A percentile compares a stretch with the other conserved stretches of the same genome.
Evolutionary conservation across 176 grass and related monocot species (phyloP).

Genomic region (Bonia amplexicaulis): DNA sequence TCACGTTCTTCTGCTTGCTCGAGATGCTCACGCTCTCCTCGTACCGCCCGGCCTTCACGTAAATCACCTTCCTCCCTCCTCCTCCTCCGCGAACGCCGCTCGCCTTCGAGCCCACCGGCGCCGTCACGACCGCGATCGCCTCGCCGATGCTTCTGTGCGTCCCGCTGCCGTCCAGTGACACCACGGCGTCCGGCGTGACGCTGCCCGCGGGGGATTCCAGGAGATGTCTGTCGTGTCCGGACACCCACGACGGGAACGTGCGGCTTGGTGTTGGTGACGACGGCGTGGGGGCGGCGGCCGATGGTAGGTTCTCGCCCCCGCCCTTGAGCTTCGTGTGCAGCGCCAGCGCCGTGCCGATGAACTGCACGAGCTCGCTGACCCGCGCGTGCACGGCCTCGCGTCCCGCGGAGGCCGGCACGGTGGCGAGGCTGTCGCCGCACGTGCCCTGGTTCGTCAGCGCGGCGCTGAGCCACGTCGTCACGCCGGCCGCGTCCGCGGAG

Average conservation of each 20-base stretch:
- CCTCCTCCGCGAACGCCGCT: not conserved
- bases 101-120: not conserved
- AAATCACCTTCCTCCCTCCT: conserved; percentile 59
- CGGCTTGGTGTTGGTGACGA: not conserved
- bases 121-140: conserved; percentile 54
- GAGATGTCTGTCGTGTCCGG: conserved; percentile 38
- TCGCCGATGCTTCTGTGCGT: conserved; percentile 68
- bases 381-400: conserved; percentile 21
- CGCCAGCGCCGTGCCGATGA: conserved; percentile 67
- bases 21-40: conserved; percentile 58
- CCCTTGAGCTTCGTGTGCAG: conserved; percentile 45
- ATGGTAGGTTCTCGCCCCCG: not conserved
- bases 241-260: conserved; percentile 56
- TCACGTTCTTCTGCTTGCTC: conserved; percentile 51
- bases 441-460: conserved; percentile 85
- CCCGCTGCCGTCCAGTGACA: conserved; percentile 68
- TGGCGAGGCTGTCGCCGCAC: conserved; percentile 62
- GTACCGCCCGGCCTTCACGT: conserved; percentile 78
- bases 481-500: conserved; percentile 24
- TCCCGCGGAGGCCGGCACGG: conserved; percentile 10
- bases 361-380: conserved; percentile 44
- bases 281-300: not conserved
- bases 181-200: conserved; percentile 65
- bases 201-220: conserved; percentile 31
- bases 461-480: conserved; percentile 82